A percentile compares a stretch with the other conserved stretches of the same genome.
Evolutionary conservation across 2,329 filamentous ascomycete genomes (phyloP).

Genomic region (Nigrospora oryzae): DNA sequence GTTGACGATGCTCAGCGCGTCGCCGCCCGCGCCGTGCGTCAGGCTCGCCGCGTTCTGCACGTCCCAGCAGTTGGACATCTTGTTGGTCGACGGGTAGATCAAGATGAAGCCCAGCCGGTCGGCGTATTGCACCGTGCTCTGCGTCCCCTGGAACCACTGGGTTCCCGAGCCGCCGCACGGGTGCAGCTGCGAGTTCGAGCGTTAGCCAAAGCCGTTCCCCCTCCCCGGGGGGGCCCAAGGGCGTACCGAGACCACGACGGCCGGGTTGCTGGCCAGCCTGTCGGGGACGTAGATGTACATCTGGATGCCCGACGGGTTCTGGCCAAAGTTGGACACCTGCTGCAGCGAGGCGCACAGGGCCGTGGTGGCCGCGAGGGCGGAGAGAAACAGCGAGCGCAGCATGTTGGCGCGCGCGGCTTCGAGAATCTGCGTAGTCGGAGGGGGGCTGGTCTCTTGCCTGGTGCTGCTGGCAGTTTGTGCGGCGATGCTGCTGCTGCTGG

Average conservation of each 20-base stretch:
- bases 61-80: conserved; percentile 12
- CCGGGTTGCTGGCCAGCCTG: conserved; percentile 18
- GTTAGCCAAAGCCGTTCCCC: too few species aligned
- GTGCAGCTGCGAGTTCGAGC: conserved; percentile 4
- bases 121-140: conserved; percentile 6
- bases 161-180: conserved; percentile 6
- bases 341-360: conserved; percentile 3
- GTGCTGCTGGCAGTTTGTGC: too few species aligned
- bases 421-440: too few species aligned
- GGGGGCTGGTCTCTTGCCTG: too few species aligned
- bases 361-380: conserved; percentile 1
- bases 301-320: conserved; percentile 28
- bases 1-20: conserved; percentile 9
- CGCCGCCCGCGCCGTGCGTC: conserved; percentile 10
- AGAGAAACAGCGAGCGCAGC: conserved; percentile 12
- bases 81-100: conserved; percentile 6
- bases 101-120: conserved; percentile 7
- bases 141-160: conserved; percentile 8
- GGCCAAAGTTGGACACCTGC: conserved; percentile 30
- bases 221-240: too few species aligned
- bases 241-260: conserved; percentile 14
- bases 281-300: conserved; percentile 38
- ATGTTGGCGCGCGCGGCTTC: background rate
- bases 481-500: too few species aligned
- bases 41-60: conserved; percentile 9